Evolutionary conservation across 2,329 filamentous ascomycete genomes (phyloP), one percentile per base, ranked within the genome.

Genomic region (Akanthomyces dipterigenus): DNA sequence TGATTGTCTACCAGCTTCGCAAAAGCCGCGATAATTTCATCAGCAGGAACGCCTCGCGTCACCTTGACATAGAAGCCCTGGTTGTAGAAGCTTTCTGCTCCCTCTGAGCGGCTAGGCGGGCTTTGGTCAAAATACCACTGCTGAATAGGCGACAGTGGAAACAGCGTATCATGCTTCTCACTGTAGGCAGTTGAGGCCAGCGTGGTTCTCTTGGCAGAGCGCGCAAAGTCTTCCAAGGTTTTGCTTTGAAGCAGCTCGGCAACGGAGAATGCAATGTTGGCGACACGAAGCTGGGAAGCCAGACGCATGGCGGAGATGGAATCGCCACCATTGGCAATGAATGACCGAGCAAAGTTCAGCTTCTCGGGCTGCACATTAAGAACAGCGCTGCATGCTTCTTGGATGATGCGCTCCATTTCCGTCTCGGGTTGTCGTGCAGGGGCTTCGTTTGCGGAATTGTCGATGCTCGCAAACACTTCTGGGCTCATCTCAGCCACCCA

Each of bases 241-340:
- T 51, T 51, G 26, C 48, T 51, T 36, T 51, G 48, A 16, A 51
- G 28, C 11, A 51, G 24, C 9, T 51, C 48, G 18, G 26, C 18
- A 36, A 51, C 48, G 12, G 48, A 51, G 48, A 51, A 51, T 51
- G 26, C 11, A 18, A 51, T n/a, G 3, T 34, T 16, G 14, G 24
- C 24, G 28, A 51, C 5, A 3, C 48, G 48, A 12, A 51, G 48
- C 28, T 51, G 48, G 5, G 53, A 56, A 16, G 53, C 53, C 2
- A 56, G 22, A 16, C 53, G 70, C 68, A 80, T 79, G 1, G 77
- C 76, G 1, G 67, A 67, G 36, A 79, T 77, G 9, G 77, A 79
- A 51, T 80, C 77, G 5, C 78, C 78, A 3, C 77, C 77, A 1
- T 77, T 66, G 5, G 65, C 64, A 16, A 77, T 69, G 55, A 79